Evolutionary conservation across 31 red algal genomes (phyloP).

Genomic region (Asparagopsis taxiformis): DNA sequence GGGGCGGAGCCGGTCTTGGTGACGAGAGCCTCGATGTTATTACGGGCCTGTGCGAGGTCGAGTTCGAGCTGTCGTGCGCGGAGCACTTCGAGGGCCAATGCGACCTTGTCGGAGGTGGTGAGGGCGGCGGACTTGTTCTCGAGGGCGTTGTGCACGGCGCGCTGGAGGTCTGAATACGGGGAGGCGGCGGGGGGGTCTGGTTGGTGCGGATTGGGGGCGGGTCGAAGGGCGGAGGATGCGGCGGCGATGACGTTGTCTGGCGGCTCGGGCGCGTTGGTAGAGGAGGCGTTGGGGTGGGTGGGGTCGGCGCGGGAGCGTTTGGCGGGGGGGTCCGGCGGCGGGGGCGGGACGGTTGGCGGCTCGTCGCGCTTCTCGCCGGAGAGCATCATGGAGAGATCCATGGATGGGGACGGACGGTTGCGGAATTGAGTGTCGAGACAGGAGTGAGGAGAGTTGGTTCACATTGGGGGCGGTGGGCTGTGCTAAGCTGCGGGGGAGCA

Average conservation of each 20-base stretch:
- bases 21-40: conserved; percentile 40
- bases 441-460: neutral
- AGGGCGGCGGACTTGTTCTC: conserved; percentile 17
- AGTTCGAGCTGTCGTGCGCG: conserved; percentile 52
- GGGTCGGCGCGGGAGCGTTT: conserved; percentile 19
- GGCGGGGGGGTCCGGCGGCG: conserved; percentile 10
- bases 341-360: conserved; percentile 10
- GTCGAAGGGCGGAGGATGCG: neutral
- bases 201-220: conserved; percentile 15
- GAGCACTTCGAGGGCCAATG: conserved; percentile 47
- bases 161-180: conserved; percentile 35
- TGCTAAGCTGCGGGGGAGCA: neutral
- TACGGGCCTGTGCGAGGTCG: conserved; percentile 49
- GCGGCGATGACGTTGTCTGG: too few species aligned
- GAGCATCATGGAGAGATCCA: conserved; percentile 55
- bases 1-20: conserved; percentile 25
- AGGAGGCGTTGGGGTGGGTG: conserved; percentile 11
- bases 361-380: conserved; percentile 36
- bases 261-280: neutral
- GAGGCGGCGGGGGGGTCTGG: conserved; percentile 21
- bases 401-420: conserved; percentile 2
- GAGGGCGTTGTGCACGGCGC: conserved; percentile 36
- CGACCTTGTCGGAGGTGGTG: conserved; percentile 44
- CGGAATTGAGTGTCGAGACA: neutral
- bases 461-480: neutral